Evolutionary conservation across 176 grass and related monocot species (phyloP).

Genomic region (Eleusine indica): DNA sequence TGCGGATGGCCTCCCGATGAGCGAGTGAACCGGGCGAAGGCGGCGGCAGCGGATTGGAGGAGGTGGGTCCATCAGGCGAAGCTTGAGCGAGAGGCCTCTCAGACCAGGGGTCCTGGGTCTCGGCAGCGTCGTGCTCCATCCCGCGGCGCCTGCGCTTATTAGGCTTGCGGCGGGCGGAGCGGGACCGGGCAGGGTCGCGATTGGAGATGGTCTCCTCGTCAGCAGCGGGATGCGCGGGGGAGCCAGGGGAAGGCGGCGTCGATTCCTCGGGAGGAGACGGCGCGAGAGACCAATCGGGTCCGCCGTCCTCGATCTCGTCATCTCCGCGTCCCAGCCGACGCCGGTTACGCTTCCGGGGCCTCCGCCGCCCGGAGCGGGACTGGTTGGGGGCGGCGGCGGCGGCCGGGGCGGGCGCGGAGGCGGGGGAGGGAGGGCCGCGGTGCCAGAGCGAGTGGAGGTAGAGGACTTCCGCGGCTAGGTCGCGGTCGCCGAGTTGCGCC

Average conservation of each 20-base stretch:
- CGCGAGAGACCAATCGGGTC: constrained; percentile 17
- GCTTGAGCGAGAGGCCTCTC: constrained; percentile 27
- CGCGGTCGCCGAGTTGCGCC: background rate
- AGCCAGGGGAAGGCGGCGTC: background rate
- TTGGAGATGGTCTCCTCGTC: background rate
- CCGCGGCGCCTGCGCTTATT: background rate
- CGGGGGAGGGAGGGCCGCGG: constrained; percentile 27
- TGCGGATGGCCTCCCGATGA: constrained; percentile 4
- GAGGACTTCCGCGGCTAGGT: background rate
- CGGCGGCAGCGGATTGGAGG: constrained; percentile 3
- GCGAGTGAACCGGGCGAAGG: constrained; percentile 17
- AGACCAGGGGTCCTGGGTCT: background rate
- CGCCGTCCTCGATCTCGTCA: background rate
- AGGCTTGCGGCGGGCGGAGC: background rate
- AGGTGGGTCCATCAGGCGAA: background rate
- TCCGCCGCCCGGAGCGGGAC: background rate
- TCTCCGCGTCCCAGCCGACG: background rate
- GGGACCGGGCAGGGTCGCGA: background rate
- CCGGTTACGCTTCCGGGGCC: background rate
- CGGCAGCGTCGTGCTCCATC: background rate
- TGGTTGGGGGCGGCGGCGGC: background rate
- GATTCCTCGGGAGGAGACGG: constrained; percentile 1
- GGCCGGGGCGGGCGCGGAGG: background rate
- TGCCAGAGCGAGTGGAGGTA: constrained; percentile 79
- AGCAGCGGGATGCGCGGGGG: background rate